Conservation (phyloP, 305 asterid species). For the Fraxinus velutina region DNA sequence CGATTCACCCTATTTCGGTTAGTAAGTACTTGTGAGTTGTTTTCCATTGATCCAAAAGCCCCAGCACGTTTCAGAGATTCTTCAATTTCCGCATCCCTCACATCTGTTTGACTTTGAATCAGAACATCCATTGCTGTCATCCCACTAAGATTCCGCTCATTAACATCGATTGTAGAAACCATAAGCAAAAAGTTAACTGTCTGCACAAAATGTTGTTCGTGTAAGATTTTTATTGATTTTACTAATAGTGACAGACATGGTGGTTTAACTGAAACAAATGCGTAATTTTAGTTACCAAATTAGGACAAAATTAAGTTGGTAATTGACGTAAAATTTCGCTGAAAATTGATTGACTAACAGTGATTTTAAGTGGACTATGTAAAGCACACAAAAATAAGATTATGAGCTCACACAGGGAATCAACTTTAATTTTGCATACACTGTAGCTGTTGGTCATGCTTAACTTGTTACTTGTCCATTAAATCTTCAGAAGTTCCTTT, state of each 20-base stretch:
- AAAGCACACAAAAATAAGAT: neutral
- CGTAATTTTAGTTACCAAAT: neutral
- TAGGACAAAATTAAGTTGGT: neutral
- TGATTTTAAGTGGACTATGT: neutral
- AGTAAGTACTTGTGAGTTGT: too few relatives aligned
- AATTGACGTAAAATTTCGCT: neutral
- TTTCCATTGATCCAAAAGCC: neutral
- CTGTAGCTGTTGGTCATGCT: neutral
- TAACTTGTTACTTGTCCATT: neutral
- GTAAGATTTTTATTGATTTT: neutral
- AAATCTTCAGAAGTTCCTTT: neutral
- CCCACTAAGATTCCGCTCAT: constrained; percentile 24
- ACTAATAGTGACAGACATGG: neutral
- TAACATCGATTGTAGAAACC: constrained; percentile 17
- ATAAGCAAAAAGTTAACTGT: constrained; percentile 23
- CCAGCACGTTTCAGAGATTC: constrained; percentile 26
- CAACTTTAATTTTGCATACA: neutral
- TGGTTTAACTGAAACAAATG: neutral
- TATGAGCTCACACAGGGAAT: neutral
- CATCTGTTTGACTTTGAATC: constrained; percentile 28
- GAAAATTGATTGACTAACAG: neutral
- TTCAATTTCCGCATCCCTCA: constrained; percentile 30
- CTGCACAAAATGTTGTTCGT: constrained; percentile 14
- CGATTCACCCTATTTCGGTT: neutral
- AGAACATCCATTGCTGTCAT: constrained; percentile 33